Evolutionary conservation across 345 rosid genomes (phyloP), one percentile per base, ranked within the genome.

Genomic region (Dimocarpus longan): DNA sequence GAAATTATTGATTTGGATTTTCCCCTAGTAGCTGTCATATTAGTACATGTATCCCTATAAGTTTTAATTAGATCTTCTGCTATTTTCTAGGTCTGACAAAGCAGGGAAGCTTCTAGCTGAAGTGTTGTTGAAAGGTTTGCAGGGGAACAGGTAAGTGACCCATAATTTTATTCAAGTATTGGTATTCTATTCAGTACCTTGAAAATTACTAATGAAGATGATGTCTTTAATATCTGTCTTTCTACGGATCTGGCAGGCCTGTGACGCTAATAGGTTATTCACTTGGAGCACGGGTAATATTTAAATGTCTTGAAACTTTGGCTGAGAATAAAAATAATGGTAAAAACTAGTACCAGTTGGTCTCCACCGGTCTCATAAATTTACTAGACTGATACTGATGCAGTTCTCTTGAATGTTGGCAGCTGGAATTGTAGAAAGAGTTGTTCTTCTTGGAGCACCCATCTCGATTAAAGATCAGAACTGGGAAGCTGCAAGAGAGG

Each of bases 361-460:
- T 28, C n/a, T 79, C 32, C 32, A 64, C 60, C 46, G 18, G 4
- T 18, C 43, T 40, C 16, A 57, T 70, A 22, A 15, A 57, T 77
- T 32, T 70, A 74, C 16, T 21, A 66, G 26, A 42, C 57, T 68
- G 52, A 52, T 79, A 66, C 79, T 85, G 37, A 82, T 67, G 69
- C 46, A 67, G 21, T 70, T 75, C 60, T 81, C 73, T 66, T 56
- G 16, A 72, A 70, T 70, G 21, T 66, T 80, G 73, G 67, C 89
- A 94, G 99, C 97, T 88, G 98, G 92, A 84, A 80, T 95, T 76
- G 95, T 95, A 66, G 98, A 95, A 85, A 87, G 94, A 82, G 98
- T 92, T 83, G 93, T 95, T 85, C 93, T 95, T 80, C 94, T 93
- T 80, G 98, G 98, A 78, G 95, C 98, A 70, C 98, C 98, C 50